Evolutionary conservation across 1,284 basidiomycete species (phyloP).

Genomic region (Peniophora sp.): DNA sequence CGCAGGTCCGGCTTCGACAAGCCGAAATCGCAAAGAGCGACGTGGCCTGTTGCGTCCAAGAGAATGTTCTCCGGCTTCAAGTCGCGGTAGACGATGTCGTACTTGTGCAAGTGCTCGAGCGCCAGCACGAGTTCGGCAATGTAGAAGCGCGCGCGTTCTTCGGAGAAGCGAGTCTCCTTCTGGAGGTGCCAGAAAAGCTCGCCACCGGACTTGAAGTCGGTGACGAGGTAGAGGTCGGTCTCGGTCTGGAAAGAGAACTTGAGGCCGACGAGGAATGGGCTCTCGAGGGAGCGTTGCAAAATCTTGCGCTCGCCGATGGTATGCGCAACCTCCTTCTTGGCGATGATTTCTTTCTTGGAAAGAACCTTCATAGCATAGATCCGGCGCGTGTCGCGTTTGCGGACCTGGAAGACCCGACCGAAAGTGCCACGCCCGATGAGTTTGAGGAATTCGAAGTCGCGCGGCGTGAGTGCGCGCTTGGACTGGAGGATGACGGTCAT

Average conservation of each 20-base stretch:
- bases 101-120: constrained; percentile 94
- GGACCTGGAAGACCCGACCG: constrained; percentile 98
- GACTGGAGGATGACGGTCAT: constrained; percentile 40
- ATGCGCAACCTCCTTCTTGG: constrained; percentile 98
- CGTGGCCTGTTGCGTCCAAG: constrained; percentile 93
- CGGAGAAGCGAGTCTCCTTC: constrained; percentile 86
- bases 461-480: constrained; percentile 75
- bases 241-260: constrained; percentile 99
- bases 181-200: constrained; percentile 98
- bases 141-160: constrained; percentile 92
- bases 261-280: constrained; percentile 95
- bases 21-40: constrained; percentile 95
- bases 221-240: constrained; percentile 92
- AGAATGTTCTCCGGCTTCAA: constrained; percentile 97
- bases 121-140: constrained; percentile 92
- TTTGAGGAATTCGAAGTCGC: constrained; percentile 98
- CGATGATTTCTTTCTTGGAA: constrained; percentile 97
- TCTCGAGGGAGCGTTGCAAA: constrained; percentile 88
- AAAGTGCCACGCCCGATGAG: constrained; percentile 98
- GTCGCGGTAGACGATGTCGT: constrained; percentile 94
- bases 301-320: constrained; percentile 99
- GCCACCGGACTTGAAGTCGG: constrained; percentile 98
- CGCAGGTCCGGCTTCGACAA: constrained; percentile 94
- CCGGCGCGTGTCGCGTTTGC: constrained; percentile 94
- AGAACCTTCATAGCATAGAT: constrained; percentile 99